Conservation (phyloP, 2,329 filamentous ascomycete species). For the Pseudogymnoascus sp. region DNA sequence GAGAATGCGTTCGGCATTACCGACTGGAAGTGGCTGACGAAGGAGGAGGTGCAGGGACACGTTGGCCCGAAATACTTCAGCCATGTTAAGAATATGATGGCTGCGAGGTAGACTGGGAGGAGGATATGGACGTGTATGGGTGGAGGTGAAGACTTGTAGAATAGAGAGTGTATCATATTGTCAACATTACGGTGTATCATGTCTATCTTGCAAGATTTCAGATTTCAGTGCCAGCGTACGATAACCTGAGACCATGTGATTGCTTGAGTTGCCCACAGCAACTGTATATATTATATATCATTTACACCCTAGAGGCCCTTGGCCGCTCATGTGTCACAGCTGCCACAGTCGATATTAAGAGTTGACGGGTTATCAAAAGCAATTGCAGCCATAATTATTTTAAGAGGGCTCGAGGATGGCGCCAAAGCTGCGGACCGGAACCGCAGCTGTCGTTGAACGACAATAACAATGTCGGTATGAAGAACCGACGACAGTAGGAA, state of each 20-base stretch:
- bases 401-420: too few species aligned
- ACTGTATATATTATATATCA: too few species aligned
- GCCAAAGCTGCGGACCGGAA: too few species aligned
- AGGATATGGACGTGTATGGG: background rate
- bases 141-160: background rate
- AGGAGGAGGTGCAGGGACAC: slow-evolving; percentile 69
- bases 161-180: slow-evolving; percentile 8
- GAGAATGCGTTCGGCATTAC: slow-evolving; percentile 62
- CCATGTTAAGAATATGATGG: slow-evolving; percentile 74
- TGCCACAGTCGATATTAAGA: too few species aligned
- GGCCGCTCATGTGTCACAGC: too few species aligned
- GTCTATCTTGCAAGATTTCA: background rate
- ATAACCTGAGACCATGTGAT: too few species aligned
- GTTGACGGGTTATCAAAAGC: too few species aligned
- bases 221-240: background rate
- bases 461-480: background rate
- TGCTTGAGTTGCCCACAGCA: too few species aligned
- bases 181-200: slow-evolving; percentile 8
- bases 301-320: too few species aligned
- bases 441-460: background rate
- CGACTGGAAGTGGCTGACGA: slow-evolving; percentile 89
- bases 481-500: too few species aligned
- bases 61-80: slow-evolving; percentile 64
- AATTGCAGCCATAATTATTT: too few species aligned
- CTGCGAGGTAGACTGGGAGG: slow-evolving; percentile 50